A percentile compares a stretch with the other conserved stretches of the same genome.
Conservation (phyloP, 257 asterid genomes). For the Asclepias syriaca region DNA sequence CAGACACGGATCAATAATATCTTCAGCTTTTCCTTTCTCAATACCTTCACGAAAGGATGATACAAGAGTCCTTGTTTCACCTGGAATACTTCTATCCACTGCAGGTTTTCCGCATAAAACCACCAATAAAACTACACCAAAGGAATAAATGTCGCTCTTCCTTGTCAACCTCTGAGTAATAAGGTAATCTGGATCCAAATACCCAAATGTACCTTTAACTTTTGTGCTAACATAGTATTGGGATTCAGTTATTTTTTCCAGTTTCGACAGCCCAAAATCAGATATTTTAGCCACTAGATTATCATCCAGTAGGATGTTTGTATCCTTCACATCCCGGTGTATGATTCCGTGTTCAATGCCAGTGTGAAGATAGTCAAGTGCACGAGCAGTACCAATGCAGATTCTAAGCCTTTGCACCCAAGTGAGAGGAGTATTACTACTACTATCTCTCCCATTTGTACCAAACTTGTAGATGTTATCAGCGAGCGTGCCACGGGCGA, state of each 20-base stretch:
- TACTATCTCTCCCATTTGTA: neutral
- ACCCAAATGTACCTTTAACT: slow-evolving; percentile 15
- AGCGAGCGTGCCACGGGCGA: slow-evolving; percentile 11
- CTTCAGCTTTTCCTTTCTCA: neutral
- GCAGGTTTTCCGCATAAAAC: slow-evolving; percentile 17
- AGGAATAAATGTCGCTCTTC: slow-evolving; percentile 22
- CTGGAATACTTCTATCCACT: neutral
- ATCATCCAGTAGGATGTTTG: slow-evolving; percentile 14
- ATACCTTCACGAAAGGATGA: slow-evolving; percentile 9
- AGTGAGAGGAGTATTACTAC: neutral
- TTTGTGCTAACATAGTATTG: slow-evolving; percentile 7
- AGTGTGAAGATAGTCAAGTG: slow-evolving; percentile 19
- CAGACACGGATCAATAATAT: neutral
- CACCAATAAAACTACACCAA: slow-evolving; percentile 19
- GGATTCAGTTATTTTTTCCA: slow-evolving; percentile 2
- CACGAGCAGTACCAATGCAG: slow-evolving; percentile 23
- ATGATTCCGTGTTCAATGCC: slow-evolving; percentile 13
- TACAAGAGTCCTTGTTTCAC: slow-evolving; percentile 5
- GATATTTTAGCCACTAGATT: slow-evolving; percentile 5
- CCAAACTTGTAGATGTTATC: slow-evolving; percentile 7
- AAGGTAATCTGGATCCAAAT: slow-evolving; percentile 18
- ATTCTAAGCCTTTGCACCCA: slow-evolving; percentile 18
- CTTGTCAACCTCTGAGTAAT: neutral
- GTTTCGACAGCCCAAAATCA: slow-evolving; percentile 17
- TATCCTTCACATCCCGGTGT: slow-evolving; percentile 18